Evolutionary conservation across 2,329 filamentous ascomycete species (phyloP), one percentile per base, ranked within the genome.

Genomic region (Lachnellula occidentalis): DNA sequence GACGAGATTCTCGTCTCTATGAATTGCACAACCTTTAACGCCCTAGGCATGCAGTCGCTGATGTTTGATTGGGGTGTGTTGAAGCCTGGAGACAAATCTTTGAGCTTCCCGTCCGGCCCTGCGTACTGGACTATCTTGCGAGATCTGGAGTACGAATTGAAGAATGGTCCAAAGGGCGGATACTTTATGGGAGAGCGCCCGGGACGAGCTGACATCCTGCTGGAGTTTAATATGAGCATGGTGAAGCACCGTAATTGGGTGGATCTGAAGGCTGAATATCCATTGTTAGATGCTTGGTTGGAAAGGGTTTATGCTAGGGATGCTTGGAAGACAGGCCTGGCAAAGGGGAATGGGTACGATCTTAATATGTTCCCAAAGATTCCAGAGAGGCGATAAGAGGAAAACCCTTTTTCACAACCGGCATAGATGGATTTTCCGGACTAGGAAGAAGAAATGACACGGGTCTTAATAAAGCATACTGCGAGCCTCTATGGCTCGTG

Each of bases 121-220:
- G 58, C 58, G 37, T 39, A 62, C 21, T 42, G 57, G 41, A 53
- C 21, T 12, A 24, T 50, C n/a, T 45, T 66, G 34, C 49, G 37
- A 15, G 43, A 57, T 21, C 37, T 67, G 36, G 57, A 63, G 50
- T 50, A 53, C 51, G 58, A 62, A 47, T 49, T 67, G 34, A 60
- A 55, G 21, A 56, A 60, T 24, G 58, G 51, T 7, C 56, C 58
- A 0, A 11, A 41, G 9, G 60, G 61, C 14, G 60, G 58, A 5
- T 67, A 41, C 34, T 66, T 67, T 48, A 61, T 62, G 31, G 70
- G 70, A 1, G 54, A 54, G 39, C 37, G 58, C 19, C 61, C 65
- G 5, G 69, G 69, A 1, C 51, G 70, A 34, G 64, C 66, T 17
- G 70, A 71, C 62, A 61, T 72, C 11, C 61, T 67, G 50, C 37